A percentile compares a stretch with the other conserved stretches of the same genome.
These are phyloP conservation scores for Auricularia cornea DNA, from an alignment of 768 basidiomycete genomes.

Conservation along the genomic window DNA sequence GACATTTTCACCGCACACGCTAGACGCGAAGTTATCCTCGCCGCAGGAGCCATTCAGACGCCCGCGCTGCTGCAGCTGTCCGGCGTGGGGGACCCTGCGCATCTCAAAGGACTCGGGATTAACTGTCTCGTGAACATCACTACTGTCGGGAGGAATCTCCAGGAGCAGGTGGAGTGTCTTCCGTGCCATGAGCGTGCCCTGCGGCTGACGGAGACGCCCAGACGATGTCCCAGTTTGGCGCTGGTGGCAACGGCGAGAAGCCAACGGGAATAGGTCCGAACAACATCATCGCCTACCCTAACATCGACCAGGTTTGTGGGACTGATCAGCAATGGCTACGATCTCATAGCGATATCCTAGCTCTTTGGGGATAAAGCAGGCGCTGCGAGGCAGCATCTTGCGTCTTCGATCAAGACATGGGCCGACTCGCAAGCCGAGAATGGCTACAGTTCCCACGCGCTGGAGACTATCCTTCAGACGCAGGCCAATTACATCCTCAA, in stretches of 20 bases:
- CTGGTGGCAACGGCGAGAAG: slow-evolving; percentile 30
- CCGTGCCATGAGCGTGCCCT: neutral
- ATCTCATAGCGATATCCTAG: neutral
- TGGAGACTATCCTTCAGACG: slow-evolving; percentile 34
- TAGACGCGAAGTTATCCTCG: slow-evolving; percentile 42
- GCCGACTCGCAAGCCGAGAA: slow-evolving; percentile 35
- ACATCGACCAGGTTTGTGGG: slow-evolving; percentile 40
- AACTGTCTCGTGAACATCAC: slow-evolving; percentile 36
- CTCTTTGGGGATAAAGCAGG: slow-evolving; percentile 5
- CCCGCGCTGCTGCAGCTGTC: slow-evolving; percentile 45
- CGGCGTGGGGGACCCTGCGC: slow-evolving; percentile 43
- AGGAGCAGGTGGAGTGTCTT: slow-evolving; percentile 32
- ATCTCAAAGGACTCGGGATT: slow-evolving; percentile 41
- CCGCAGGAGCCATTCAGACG: slow-evolving; percentile 45
- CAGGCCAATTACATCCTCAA: slow-evolving; percentile 43
- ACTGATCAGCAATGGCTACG: slow-evolving; percentile 12
- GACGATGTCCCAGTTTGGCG: slow-evolving; percentile 35
- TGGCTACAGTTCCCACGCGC: slow-evolving; percentile 32
- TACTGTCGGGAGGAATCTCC: slow-evolving; percentile 48
- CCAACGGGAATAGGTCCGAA: slow-evolving; percentile 33
- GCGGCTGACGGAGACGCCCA: neutral
- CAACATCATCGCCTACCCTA: slow-evolving; percentile 44
- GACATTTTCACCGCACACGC: slow-evolving; percentile 35
- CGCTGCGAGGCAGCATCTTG: slow-evolving; percentile 21
- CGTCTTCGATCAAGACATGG: slow-evolving; percentile 32